These are phyloP conservation scores for Penicillium ochrochloron DNA, from an alignment of 495 filamentous ascomycete genomes.

Conservation along the genomic window DNA sequence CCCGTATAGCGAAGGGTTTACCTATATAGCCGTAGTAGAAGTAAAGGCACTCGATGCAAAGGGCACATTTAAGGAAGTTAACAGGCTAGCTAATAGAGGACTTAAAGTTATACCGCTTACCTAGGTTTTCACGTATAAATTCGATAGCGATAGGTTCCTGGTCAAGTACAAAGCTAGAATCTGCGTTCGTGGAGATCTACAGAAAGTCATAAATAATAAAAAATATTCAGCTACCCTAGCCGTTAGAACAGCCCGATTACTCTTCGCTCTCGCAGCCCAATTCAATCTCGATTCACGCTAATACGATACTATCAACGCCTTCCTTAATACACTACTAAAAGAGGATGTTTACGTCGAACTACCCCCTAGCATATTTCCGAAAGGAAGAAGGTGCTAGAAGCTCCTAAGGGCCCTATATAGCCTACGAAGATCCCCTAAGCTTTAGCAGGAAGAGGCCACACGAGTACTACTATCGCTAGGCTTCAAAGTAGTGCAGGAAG, in stretches of 20 bases:
- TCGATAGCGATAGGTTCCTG: conserved; percentile 26
- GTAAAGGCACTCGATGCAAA: no score
- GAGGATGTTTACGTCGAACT: conserved; percentile 8
- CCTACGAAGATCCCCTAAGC: background rate
- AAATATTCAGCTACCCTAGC: conserved; percentile 29
- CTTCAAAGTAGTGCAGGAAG: background rate
- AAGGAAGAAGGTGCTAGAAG: background rate
- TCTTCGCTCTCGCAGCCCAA: conserved; percentile 1
- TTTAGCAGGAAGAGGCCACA: background rate
- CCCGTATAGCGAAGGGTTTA: no score
- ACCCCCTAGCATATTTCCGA: background rate
- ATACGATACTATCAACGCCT: conserved; percentile 15
- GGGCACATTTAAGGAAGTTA: no score
- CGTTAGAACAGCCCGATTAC: conserved; percentile 19
- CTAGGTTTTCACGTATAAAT: conserved; percentile 40
- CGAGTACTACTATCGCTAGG: background rate
- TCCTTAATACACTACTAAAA: conserved; percentile 17
- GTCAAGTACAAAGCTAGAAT: conserved; percentile 36
- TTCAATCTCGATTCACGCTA: conserved; percentile 17
- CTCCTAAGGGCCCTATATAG: background rate
- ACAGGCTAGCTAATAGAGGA: no score
- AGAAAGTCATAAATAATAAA: conserved; percentile 15
- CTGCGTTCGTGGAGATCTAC: conserved; percentile 33
- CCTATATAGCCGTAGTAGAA: no score
- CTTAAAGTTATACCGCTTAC: no score